A percentile compares a stretch with the other conserved stretches of the same genome.
Evolutionary conservation across 2,329 filamentous ascomycete species (phyloP).

Genomic region (Pyrenochaeta sp.): DNA sequence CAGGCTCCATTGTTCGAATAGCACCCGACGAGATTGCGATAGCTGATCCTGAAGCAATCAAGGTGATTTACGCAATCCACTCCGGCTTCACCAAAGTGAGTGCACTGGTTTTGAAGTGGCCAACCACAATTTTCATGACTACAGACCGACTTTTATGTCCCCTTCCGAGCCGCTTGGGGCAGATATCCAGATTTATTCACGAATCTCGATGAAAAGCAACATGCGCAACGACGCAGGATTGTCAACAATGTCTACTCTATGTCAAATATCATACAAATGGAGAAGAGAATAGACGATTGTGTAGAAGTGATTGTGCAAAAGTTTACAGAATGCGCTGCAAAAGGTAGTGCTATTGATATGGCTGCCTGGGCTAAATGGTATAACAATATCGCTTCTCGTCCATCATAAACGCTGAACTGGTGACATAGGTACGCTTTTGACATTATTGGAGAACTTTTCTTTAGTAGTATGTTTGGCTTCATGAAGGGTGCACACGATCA

Average conservation of each 20-base stretch:
- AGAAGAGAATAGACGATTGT: slow-evolving; percentile 3
- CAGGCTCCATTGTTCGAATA: slow-evolving; percentile 9
- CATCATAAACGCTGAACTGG: background rate
- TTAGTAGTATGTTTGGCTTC: slow-evolving; percentile 12
- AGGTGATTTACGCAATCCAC: slow-evolving; percentile 1
- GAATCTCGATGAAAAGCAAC: slow-evolving; percentile 6
- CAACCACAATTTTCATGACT: background rate
- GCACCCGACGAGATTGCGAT: slow-evolving; percentile 12
- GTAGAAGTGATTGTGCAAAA: background rate
- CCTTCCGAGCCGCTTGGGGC: slow-evolving; percentile 2
- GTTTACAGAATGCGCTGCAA: background rate
- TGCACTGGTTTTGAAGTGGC: background rate
- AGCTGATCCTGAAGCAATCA: slow-evolving; percentile 9
- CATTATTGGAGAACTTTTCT: slow-evolving; percentile 12
- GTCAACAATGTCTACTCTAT: slow-evolving; percentile 13
- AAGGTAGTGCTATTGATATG: background rate
- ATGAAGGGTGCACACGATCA: background rate
- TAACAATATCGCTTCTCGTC: background rate
- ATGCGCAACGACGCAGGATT: slow-evolving; percentile 8
- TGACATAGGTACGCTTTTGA: slow-evolving; percentile 13
- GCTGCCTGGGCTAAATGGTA: background rate
- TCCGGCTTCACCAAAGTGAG: slow-evolving; percentile 2
- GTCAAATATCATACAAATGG: slow-evolving; percentile 4
- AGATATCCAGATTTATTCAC: slow-evolving; percentile 11
- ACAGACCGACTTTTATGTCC: slow-evolving; percentile 12